phyloP scores from a whole-genome alignment of 1,139 yeast genomes.

The Kurtzmaniella quercitrusa region DNA sequence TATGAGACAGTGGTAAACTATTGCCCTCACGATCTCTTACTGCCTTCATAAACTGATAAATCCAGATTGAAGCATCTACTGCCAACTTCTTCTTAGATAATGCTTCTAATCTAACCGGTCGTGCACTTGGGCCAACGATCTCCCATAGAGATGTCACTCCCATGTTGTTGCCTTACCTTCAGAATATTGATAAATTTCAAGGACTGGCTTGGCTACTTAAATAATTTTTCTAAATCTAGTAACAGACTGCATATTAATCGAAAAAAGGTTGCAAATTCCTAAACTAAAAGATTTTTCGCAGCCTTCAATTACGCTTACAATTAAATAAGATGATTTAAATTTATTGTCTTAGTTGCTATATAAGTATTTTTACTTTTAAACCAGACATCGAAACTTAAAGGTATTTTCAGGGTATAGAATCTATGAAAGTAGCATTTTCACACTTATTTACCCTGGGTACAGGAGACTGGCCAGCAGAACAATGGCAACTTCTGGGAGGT shows the following conservation, averaged over 20 bases:
- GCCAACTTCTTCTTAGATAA: slow-evolving; percentile 74
- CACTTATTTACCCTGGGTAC: not conserved
- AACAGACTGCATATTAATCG: not conserved
- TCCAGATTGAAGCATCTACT: slow-evolving; percentile 98
- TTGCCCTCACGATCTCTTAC: slow-evolving; percentile 86
- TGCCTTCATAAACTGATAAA: slow-evolving; percentile 93
- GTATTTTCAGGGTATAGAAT: not conserved
- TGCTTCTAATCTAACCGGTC: slow-evolving; percentile 87
- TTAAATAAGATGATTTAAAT: too few relatives aligned
- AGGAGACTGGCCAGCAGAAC: not conserved
- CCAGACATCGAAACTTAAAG: not conserved
- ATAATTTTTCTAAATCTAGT: not conserved
- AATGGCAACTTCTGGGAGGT: not conserved
- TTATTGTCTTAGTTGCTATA: not conserved
- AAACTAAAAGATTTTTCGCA: too few relatives aligned
- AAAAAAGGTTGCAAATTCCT: not conserved
- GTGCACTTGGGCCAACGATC: slow-evolving; percentile 82
- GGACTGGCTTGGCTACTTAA: not conserved
- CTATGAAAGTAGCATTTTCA: not conserved
- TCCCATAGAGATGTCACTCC: slow-evolving; percentile 98
- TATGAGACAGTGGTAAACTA: slow-evolving; percentile 73
- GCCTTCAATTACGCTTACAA: too few relatives aligned
- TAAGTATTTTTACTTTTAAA: not conserved
- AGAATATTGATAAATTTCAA: not conserved
- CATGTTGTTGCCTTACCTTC: slow-evolving; percentile 40